Base-by-base conservation (phyloP, 495 filamentous ascomycete species). In the Glonium stellatum region DNA sequence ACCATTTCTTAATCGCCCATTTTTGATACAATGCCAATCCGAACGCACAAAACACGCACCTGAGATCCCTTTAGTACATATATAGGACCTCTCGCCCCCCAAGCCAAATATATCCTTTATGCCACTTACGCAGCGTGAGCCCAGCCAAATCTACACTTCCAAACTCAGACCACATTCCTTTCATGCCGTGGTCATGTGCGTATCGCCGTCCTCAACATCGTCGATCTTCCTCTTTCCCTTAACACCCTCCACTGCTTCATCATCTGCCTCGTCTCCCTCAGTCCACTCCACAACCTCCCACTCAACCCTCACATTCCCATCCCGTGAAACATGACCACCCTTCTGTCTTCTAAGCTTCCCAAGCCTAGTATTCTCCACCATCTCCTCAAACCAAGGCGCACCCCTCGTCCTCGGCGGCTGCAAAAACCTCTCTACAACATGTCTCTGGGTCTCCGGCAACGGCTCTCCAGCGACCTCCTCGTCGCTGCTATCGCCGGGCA, bases 201-300 rank as follows among this genome's bases (percentile, higher is more conserved):
- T 57, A 36, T 63, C 62, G 2, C 55, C 66, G n/a, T 67, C 68
- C 61, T 75, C 76, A 18, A 70, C 62, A 21, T 75, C 76, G 35
- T 61, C 75, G 31, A 82, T 70, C 69, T 84, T 85, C 59, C 82
- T 74, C 71, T 84, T 86, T 42, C 67, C 71, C 50, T 15, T 39
- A 4, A 37, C 44, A 12, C 39, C 50, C 35, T 61, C 25, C 12
- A 23, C 42, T 8, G 39, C 49, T 55, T 66, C 65, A 34, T 66
- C 42, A 64, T 64, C 73, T n/a, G 74, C 77, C 23, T 69, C 69
- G 41, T 78, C 82, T 50, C 79, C 83, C 55, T 79, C 82, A 41
- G 79, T 80, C 80, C 82, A 90, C 71, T 96, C 91, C 44, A 83
- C 80, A 60, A 96, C 76, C 72, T 95, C 90, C 87, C 89, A 95